A percentile compares a stretch with the other conserved stretches of the same genome.
phyloP scores from a whole-genome alignment of 1,284 basidiomycete genomes.

The Marasmius tenuissimus region DNA sequence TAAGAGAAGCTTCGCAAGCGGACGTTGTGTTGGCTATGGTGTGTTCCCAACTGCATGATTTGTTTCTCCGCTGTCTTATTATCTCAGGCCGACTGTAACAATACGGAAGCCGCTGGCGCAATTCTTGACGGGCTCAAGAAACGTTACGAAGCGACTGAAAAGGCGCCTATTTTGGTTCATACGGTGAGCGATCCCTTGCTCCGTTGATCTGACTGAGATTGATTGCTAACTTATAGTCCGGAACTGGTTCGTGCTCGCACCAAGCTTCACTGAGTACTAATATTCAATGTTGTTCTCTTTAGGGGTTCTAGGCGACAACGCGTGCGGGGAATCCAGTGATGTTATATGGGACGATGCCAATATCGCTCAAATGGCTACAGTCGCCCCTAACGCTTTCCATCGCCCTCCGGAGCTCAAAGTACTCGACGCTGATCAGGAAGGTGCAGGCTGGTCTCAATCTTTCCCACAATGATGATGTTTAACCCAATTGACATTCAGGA shows the following conservation, averaged over 20 bases:
- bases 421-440: constrained; percentile 31
- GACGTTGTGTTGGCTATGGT: neutral
- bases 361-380: constrained; percentile 30
- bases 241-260: constrained; percentile 21
- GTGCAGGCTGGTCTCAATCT: constrained; percentile 10
- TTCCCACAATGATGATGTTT: neutral
- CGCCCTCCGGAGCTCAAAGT: constrained; percentile 29
- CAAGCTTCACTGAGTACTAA: neutral
- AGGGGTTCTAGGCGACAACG: neutral
- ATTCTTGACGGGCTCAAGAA: constrained; percentile 25
- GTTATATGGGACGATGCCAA: constrained; percentile 37
- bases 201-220: neutral
- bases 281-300: neutral
- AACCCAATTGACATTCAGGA: neutral
- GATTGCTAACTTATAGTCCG: constrained; percentile 27
- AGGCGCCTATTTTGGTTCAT: constrained; percentile 27
- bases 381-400: constrained; percentile 32
- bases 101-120: constrained; percentile 17
- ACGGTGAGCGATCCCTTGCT: constrained; percentile 18
- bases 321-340: constrained; percentile 24
- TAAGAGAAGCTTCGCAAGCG: constrained; percentile 25
- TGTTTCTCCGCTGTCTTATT: neutral
- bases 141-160: constrained; percentile 19
- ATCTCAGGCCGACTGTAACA: constrained; percentile 20
- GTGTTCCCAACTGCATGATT: neutral